phyloP scores from a whole-genome alignment of 495 filamentous ascomycete genomes.

The Pyrenula aspistea region DNA sequence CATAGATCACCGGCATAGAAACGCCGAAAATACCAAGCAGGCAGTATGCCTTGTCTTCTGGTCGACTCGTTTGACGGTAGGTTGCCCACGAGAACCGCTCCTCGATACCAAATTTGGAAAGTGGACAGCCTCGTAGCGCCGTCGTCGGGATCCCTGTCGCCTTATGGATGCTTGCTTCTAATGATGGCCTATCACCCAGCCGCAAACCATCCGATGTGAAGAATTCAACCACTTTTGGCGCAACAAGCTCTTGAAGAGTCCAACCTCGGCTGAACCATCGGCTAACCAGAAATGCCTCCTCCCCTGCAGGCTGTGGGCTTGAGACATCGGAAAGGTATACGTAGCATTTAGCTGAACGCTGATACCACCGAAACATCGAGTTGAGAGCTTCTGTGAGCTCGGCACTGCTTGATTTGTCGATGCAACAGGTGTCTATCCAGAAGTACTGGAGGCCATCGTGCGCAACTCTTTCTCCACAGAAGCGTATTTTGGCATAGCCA shows the following conservation, averaged over 20 bases:
- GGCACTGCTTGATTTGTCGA: constrained; percentile 25
- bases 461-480: constrained; percentile 15
- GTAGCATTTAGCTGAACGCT: constrained; percentile 13
- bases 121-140: background rate
- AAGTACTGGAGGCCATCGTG: constrained; percentile 12
- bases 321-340: constrained; percentile 17
- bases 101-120: background rate
- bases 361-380: constrained; percentile 24
- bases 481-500: constrained; percentile 16
- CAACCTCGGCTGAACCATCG: constrained; percentile 32
- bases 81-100: constrained; percentile 19
- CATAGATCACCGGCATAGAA: constrained; percentile 24
- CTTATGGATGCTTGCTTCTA: constrained; percentile 4
- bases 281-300: constrained; percentile 7
- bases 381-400: constrained; percentile 23
- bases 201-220: constrained; percentile 7
- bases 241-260: constrained; percentile 18
- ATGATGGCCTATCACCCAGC: constrained; percentile 10
- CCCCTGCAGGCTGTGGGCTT: background rate
- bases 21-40: constrained; percentile 21
- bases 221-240: constrained; percentile 9
- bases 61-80: constrained; percentile 10
- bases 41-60: constrained; percentile 21
- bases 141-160: constrained; percentile 9
- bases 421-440: constrained; percentile 28